These are phyloP conservation scores for Ophiostoma tasmaniense DNA, from an alignment of 2,329 filamentous ascomycete species.

Conservation along the genomic window DNA sequence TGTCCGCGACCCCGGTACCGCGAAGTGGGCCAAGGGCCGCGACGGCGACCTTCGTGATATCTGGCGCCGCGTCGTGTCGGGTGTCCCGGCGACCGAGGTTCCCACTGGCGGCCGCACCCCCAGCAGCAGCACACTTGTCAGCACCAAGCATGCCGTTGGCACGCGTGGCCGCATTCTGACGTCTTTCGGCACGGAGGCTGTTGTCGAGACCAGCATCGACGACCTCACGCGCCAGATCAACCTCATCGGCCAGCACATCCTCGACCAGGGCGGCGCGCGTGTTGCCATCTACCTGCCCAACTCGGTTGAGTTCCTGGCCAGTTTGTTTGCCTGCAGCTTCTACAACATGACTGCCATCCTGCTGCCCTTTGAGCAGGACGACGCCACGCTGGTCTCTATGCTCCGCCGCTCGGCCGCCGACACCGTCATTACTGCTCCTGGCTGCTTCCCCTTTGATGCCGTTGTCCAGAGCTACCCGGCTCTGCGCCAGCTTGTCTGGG, in stretches of 20 bases:
- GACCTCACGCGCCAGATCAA: conserved; percentile 80
- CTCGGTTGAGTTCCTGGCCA: conserved; percentile 75
- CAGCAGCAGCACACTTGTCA: neutral
- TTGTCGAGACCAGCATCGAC: conserved; percentile 63
- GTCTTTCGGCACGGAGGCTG: conserved; percentile 65
- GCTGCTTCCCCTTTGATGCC: conserved; percentile 71
- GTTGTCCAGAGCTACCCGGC: conserved; percentile 57
- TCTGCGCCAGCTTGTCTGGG: conserved; percentile 78
- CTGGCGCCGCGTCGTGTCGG: conserved; percentile 66
- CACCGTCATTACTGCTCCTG: conserved; percentile 73
- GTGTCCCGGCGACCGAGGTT: conserved; percentile 55
- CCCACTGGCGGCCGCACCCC: neutral
- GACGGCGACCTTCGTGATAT: conserved; percentile 88
- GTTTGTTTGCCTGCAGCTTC: conserved; percentile 83
- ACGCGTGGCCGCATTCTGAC: conserved; percentile 62
- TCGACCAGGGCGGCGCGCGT: conserved; percentile 61
- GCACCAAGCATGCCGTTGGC: neutral
- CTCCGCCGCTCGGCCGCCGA: conserved; percentile 68
- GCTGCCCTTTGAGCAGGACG: conserved; percentile 71
- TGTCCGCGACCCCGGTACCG: conserved; percentile 69
- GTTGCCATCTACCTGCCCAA: conserved; percentile 91
- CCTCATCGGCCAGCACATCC: conserved; percentile 68
- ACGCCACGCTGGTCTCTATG: conserved; percentile 57
- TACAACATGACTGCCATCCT: conserved; percentile 79
- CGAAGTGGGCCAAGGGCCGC: conserved; percentile 74